Percentiles rank a stretch among this genome's conserved stretches.
Conservation (phyloP, 2,329 filamentous ascomycete genomes). For the Calonectria pteridis region DNA sequence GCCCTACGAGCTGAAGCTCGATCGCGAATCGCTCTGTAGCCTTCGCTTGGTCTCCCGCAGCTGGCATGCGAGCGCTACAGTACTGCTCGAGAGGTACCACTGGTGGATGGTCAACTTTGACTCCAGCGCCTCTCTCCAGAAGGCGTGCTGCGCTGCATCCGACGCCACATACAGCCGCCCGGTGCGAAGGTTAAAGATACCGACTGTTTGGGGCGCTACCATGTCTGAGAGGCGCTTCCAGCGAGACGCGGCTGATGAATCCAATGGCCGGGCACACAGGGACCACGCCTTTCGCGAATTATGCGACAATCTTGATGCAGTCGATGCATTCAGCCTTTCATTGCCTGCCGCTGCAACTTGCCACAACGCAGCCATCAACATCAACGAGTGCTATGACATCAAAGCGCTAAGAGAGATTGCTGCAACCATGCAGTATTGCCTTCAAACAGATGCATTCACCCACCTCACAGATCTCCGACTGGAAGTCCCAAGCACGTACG, state of each 20-base stretch:
- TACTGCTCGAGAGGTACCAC: neutral
- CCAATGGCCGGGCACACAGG: neutral
- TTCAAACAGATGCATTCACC: neutral
- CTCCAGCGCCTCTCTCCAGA: neutral
- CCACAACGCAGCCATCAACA: neutral
- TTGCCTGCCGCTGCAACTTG: neutral
- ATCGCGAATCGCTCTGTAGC: neutral
- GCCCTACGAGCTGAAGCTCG: neutral
- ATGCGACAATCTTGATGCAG: neutral
- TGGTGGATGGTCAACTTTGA: conserved; percentile 3
- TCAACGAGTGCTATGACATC: neutral
- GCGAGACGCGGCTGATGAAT: neutral
- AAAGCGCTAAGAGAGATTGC: neutral
- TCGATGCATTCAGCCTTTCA: neutral
- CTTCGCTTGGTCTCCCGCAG: neutral
- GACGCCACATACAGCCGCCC: neutral
- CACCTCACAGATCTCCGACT: neutral
- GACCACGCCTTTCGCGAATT: neutral
- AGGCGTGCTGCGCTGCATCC: neutral
- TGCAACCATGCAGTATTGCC: neutral
- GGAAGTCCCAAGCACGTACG: neutral
- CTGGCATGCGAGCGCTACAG: neutral
- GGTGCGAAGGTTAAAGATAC: neutral
- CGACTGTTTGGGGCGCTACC: neutral
- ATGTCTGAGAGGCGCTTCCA: neutral